These are phyloP conservation scores for Sedum album DNA, from an alignment of 164 flowering plant genomes.

Conservation along the genomic window DNA sequence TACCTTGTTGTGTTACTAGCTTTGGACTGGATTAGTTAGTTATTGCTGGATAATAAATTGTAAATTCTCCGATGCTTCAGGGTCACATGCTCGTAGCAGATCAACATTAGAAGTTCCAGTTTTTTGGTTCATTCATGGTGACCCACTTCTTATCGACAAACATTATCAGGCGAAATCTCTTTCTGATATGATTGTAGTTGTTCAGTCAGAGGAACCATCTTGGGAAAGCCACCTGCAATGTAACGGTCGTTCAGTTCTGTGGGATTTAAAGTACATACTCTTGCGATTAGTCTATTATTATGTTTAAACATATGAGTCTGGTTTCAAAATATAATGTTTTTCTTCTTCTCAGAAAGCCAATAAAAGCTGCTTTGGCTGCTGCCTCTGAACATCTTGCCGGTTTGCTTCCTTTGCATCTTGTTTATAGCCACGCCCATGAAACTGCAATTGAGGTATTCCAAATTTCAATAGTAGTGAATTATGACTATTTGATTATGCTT, in stretches of 20 bases:
- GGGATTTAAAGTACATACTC: slow-evolving; percentile 69
- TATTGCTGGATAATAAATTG: not conserved
- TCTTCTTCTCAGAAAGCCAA: slow-evolving; percentile 52
- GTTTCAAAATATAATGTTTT: slow-evolving; percentile 19
- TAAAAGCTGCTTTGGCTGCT: slow-evolving; percentile 92
- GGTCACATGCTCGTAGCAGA: slow-evolving; percentile 72
- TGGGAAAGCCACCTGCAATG: slow-evolving; percentile 99
- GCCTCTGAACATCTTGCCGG: slow-evolving; percentile 93
- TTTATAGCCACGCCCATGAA: slow-evolving; percentile 93
- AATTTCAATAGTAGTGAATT: not conserved
- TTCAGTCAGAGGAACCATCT: slow-evolving; percentile 75
- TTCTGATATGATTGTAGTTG: slow-evolving; percentile 93
- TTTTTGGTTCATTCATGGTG: slow-evolving; percentile 88
- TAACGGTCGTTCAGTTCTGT: slow-evolving; percentile 76
- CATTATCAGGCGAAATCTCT: slow-evolving; percentile 96
- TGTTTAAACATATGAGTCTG: not conserved
- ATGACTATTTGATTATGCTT: not conserved
- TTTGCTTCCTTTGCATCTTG: slow-evolving; percentile 91
- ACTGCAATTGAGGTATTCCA: slow-evolving; percentile 78
- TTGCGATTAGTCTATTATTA: not conserved
- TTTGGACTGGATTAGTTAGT: not conserved
- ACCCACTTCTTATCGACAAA: slow-evolving; percentile 83
- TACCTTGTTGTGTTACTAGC: not conserved
- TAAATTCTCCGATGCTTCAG: slow-evolving; percentile 30
- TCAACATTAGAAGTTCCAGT: slow-evolving; percentile 88